Conservation (phyloP, 148 eudicot species). For the Amaranthus palmeri region DNA sequence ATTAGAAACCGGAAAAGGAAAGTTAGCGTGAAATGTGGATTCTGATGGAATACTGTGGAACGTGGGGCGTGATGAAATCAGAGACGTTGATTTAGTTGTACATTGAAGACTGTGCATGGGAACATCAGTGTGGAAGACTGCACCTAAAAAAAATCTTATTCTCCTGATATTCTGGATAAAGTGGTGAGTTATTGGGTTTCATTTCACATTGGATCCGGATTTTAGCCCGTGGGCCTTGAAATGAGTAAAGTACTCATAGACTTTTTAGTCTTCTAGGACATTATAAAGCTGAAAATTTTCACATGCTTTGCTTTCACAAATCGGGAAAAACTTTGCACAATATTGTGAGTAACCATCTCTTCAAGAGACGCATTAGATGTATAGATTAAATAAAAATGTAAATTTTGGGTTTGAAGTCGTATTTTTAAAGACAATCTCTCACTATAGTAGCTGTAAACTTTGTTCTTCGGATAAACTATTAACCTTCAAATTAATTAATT, state of each 20-base stretch:
- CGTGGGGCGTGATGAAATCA: background rate
- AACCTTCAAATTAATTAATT: no score
- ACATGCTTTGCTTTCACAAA: constrained; percentile 13
- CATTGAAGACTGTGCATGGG: constrained; percentile 14
- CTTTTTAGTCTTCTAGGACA: constrained; percentile 2
- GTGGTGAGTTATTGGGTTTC: constrained; percentile 11
- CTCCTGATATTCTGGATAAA: constrained; percentile 16
- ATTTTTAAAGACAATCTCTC: no score
- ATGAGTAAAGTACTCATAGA: background rate
- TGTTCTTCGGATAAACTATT: no score
- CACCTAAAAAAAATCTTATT: background rate
- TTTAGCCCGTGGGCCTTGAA: constrained; percentile 14
- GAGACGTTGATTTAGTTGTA: background rate
- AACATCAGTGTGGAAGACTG: constrained; percentile 22
- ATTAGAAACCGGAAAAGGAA: constrained; percentile 8
- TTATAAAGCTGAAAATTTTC: constrained; percentile 16
- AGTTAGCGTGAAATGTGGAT: constrained; percentile 2
- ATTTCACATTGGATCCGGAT: constrained; percentile 24
- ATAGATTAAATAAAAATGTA: no score
- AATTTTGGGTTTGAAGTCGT: no score
- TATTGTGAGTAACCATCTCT: no score
- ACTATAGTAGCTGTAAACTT: no score
- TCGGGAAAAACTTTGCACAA: no score
- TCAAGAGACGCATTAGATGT: no score
- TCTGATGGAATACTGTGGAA: constrained; percentile 1